Evolutionary conservation across 2,329 filamentous ascomycete species (phyloP).

Genomic region (Endoconidiophora polonica): DNA sequence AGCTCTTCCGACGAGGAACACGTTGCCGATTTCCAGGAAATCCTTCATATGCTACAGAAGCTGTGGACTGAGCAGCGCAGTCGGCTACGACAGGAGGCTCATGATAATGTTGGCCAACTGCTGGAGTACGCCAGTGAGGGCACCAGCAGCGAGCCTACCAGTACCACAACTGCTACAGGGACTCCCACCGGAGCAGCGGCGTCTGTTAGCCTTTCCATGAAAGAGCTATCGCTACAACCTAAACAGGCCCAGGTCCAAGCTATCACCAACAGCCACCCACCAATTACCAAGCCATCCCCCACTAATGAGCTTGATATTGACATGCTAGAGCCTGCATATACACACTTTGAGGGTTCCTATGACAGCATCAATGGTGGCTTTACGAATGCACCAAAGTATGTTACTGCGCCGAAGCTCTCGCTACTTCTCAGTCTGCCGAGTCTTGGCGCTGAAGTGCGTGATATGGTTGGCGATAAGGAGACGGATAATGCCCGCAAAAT

Average conservation of each 20-base stretch:
- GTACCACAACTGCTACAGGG: not conserved
- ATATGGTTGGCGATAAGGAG: constrained; percentile 76
- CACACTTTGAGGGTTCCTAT: constrained; percentile 64
- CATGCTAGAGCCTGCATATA: constrained; percentile 75
- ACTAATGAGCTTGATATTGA: constrained; percentile 72
- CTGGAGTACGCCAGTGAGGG: constrained; percentile 82
- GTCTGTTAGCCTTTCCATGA: not conserved
- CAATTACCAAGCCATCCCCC: constrained; percentile 15
- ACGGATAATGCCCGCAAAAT: constrained; percentile 59
- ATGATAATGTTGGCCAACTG: constrained; percentile 65
- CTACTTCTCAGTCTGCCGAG: constrained; percentile 63
- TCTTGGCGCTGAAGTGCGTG: constrained; percentile 55
- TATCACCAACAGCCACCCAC: not conserved
- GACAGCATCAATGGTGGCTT: constrained; percentile 71
- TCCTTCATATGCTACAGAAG: constrained; percentile 59
- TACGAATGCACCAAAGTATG: constrained; percentile 67
- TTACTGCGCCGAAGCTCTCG: constrained; percentile 68
- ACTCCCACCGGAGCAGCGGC: not conserved
- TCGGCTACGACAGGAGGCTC: constrained; percentile 68
- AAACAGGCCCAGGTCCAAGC: not conserved
- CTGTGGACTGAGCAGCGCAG: constrained; percentile 72
- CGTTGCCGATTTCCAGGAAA: constrained; percentile 64
- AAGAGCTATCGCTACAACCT: not conserved
- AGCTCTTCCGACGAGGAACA: constrained; percentile 29
- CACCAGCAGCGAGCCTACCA: constrained; percentile 4